Evolutionary conservation across 768 basidiomycete species (phyloP).

Genomic region (Termitomyces sp.): DNA sequence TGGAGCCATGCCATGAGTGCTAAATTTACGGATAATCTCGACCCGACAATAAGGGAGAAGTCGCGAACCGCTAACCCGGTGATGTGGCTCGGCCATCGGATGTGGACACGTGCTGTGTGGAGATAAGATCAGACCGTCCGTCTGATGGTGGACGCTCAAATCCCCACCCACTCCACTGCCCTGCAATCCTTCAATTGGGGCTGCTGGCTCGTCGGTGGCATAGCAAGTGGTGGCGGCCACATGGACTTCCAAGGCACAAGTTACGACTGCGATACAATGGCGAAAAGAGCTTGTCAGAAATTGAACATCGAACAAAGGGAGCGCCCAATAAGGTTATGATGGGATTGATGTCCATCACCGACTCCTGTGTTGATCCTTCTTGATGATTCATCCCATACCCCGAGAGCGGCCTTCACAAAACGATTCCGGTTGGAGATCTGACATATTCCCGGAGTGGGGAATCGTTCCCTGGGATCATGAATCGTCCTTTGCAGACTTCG

Average conservation of each 20-base stretch:
- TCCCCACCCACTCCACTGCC: not conserved
- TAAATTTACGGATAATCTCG: not conserved
- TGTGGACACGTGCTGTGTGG: not conserved
- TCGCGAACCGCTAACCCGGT: not conserved
- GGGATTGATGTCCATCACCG: not conserved
- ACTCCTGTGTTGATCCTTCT: not conserved
- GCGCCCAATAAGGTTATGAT: not conserved
- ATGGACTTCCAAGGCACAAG: not conserved
- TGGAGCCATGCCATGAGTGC: not conserved
- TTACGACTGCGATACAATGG: not conserved
- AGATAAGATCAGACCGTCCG: not conserved
- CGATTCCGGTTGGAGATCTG: not conserved
- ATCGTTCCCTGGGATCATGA: not conserved
- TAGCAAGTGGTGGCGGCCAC: not conserved
- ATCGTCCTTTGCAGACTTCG: not conserved
- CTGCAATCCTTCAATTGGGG: not conserved
- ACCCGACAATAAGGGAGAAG: constrained; percentile 1
- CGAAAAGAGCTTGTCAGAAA: not conserved
- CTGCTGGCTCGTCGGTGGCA: not conserved
- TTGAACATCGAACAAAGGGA: not conserved
- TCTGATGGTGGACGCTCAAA: not conserved
- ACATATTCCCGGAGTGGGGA: not conserved
- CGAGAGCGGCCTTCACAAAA: not conserved
- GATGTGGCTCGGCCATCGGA: not conserved
- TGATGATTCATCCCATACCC: not conserved